Conservation (phyloP, 345 rosid genomes). For the Populus simonii region DNA sequence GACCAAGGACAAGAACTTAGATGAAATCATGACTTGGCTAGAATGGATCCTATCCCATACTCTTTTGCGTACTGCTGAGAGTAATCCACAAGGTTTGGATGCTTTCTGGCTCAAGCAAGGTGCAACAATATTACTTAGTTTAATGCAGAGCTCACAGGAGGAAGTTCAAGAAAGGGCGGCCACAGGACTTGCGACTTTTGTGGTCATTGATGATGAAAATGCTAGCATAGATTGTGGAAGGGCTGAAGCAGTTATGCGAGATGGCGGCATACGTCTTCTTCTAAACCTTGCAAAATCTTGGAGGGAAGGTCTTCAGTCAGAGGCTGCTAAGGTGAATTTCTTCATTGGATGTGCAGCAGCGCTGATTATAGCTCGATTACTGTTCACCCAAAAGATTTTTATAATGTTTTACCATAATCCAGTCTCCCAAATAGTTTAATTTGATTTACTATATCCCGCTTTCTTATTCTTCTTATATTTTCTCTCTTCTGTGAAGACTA, state of each 20-base stretch:
- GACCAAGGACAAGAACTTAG: slow-evolving; percentile 4
- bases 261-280: slow-evolving; percentile 32
- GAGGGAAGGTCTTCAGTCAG: slow-evolving; percentile 38
- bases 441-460: background rate
- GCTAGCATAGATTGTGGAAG: slow-evolving; percentile 33
- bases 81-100: slow-evolving; percentile 26
- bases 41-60: slow-evolving; percentile 40
- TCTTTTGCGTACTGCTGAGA: slow-evolving; percentile 33
- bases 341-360: background rate
- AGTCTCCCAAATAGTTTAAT: slow-evolving; percentile 3
- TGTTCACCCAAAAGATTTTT: background rate
- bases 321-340: slow-evolving; percentile 40
- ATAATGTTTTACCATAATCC: slow-evolving; percentile 6
- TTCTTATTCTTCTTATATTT: background rate
- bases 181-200: slow-evolving; percentile 36
- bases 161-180: slow-evolving; percentile 46
- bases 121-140: slow-evolving; percentile 22
- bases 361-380: background rate
- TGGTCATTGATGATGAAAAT: slow-evolving; percentile 40
- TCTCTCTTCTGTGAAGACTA: background rate
- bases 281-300: slow-evolving; percentile 35
- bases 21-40: slow-evolving; percentile 26
- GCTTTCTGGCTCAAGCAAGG: slow-evolving; percentile 40
- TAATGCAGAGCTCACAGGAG: slow-evolving; percentile 31
- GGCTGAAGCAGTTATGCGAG: slow-evolving; percentile 29